Conservation (phyloP, 2,329 filamentous ascomycete species). For the Leptodontidium sp. region DNA sequence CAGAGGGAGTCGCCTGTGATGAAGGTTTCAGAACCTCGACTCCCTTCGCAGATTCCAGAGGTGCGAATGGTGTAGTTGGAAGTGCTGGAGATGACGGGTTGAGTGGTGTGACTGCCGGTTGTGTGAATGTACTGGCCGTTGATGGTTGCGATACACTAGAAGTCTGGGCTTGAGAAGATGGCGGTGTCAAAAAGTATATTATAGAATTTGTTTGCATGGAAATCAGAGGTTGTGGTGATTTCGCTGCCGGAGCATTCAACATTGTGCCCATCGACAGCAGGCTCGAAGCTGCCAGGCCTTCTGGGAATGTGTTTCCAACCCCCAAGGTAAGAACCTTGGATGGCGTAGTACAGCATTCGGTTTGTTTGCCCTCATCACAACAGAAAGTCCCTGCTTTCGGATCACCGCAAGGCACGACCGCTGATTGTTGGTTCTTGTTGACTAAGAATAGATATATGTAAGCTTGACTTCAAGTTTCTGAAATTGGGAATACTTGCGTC, state of each 20-base stretch:
- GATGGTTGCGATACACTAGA: neutral
- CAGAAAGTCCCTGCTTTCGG: constrained; percentile 30
- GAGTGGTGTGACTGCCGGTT: neutral
- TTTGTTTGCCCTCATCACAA: constrained; percentile 34
- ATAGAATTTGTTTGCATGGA: constrained; percentile 6
- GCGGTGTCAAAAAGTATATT: neutral
- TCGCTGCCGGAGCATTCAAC: constrained; percentile 6
- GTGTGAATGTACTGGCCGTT: neutral
- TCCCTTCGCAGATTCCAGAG: neutral
- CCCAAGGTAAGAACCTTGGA: constrained; percentile 30
- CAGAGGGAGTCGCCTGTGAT: neutral
- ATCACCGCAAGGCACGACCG: constrained; percentile 30
- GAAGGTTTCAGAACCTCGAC: neutral
- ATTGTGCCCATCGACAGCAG: neutral
- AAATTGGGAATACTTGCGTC: constrained; percentile 25
- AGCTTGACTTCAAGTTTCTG: neutral
- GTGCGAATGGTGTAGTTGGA: constrained; percentile 5
- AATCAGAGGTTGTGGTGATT: neutral
- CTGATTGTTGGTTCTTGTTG: constrained; percentile 21
- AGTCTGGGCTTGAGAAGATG: neutral
- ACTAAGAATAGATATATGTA: constrained; percentile 17
- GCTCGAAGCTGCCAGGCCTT: constrained; percentile 17
- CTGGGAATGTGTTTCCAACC: constrained; percentile 20
- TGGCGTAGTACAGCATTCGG: constrained; percentile 25
- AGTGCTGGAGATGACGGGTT: neutral